A percentile compares a stretch with the other conserved stretches of the same genome.
Conservation (phyloP, 176 grass and related monocot species). For the Oryza meyeriana region DNA sequence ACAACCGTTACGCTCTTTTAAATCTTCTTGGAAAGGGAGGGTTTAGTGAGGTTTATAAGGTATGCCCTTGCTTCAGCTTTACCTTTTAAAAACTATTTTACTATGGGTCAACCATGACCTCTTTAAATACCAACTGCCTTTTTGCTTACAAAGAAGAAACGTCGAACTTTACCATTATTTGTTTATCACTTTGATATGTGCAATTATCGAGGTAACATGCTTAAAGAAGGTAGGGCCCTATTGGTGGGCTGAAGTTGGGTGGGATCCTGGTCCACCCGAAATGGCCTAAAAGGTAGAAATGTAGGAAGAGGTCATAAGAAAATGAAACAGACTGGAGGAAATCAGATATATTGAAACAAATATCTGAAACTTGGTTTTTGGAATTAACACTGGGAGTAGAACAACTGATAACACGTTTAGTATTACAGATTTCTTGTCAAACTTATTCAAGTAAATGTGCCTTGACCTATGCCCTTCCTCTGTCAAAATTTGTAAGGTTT, state of each 20-base stretch:
- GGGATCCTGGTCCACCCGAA: constrained; percentile 13
- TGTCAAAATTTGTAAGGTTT: constrained; percentile 13
- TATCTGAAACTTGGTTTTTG: background rate
- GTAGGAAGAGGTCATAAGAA: background rate
- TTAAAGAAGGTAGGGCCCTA: background rate
- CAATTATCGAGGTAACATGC: background rate
- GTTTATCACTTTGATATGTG: constrained; percentile 6
- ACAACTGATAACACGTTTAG: background rate
- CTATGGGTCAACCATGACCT: background rate
- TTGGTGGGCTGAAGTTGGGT: background rate
- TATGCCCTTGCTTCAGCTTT: constrained; percentile 40
- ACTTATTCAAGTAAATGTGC: background rate
- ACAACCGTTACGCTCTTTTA: constrained; percentile 98
- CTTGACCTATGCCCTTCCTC: background rate
- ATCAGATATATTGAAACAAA: background rate
- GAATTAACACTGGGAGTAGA: background rate
- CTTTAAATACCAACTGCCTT: constrained; percentile 7
- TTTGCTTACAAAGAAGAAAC: constrained; percentile 15
- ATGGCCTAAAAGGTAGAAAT: background rate
- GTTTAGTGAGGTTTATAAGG: constrained; percentile 99
- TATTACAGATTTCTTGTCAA: background rate
- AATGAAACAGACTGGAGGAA: background rate
- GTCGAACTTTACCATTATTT: background rate
- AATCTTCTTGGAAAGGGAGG: constrained; percentile 99
- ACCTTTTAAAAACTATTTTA: background rate